Conservation (phyloP, 2,329 filamentous ascomycete species). For the Stachybotrys chartarum region DNA sequence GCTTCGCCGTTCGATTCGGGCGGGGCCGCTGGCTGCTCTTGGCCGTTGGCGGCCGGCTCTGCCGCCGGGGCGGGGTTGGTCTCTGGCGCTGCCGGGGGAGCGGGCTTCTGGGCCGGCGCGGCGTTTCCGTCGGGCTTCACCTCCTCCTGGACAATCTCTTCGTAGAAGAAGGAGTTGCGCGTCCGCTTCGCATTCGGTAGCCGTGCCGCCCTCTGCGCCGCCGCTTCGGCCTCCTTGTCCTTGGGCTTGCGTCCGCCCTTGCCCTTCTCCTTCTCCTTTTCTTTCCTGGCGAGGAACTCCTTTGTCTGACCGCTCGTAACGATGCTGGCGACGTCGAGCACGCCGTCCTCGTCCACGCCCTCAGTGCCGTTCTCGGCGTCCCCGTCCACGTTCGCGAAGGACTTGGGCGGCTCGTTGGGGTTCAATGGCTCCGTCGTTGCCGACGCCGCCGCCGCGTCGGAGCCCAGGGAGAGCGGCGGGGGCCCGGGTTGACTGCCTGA, state of each 20-base stretch:
- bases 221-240: slow-evolving; percentile 47
- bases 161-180: slow-evolving; percentile 65
- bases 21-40: slow-evolving; percentile 5
- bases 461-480: slow-evolving; percentile 2
- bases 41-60: slow-evolving; percentile 8
- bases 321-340: slow-evolving; percentile 77
- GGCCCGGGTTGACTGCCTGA: neutral
- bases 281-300: slow-evolving; percentile 76
- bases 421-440: slow-evolving; percentile 20
- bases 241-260: slow-evolving; percentile 48
- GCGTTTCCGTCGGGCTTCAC: slow-evolving; percentile 14
- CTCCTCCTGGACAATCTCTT: slow-evolving; percentile 56
- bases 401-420: slow-evolving; percentile 23
- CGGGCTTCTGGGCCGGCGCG: slow-evolving; percentile 19
- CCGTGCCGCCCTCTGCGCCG: slow-evolving; percentile 47
- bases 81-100: slow-evolving; percentile 3
- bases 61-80: neutral
- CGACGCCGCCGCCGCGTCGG: slow-evolving; percentile 14
- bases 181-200: slow-evolving; percentile 67
- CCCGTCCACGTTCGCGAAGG: slow-evolving; percentile 19
- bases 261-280: slow-evolving; percentile 70
- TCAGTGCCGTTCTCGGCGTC: slow-evolving; percentile 34
- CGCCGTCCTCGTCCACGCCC: slow-evolving; percentile 56
- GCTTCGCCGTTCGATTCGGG: slow-evolving; percentile 1
- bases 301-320: slow-evolving; percentile 75